These are phyloP conservation scores for Thymus mandschuricus DNA, from an alignment of 257 asterid species.

Conservation along the genomic window DNA sequence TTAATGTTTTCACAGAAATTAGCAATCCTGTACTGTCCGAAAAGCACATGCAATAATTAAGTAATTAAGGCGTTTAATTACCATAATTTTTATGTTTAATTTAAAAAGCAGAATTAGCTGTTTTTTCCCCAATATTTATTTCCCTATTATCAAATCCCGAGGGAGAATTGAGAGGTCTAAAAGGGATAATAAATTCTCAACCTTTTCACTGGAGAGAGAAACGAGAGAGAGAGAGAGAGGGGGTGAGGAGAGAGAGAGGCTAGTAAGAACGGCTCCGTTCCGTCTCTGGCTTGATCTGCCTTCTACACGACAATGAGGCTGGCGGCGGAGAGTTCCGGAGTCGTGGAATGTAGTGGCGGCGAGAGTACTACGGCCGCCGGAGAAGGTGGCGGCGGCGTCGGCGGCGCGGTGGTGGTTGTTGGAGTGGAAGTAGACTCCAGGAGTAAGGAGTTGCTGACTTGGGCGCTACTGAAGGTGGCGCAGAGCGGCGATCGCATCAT, in stretches of 20 bases:
- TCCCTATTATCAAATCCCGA: not conserved
- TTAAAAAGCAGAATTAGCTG: constrained; percentile 9
- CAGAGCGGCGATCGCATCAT: constrained; percentile 78
- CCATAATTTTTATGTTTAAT: not conserved
- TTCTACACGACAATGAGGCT: constrained; percentile 41
- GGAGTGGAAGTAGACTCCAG: constrained; percentile 75
- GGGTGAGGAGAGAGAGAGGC: constrained; percentile 22
- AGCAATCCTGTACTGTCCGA: not conserved
- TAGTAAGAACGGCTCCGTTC: constrained; percentile 27
- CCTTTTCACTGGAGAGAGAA: constrained; percentile 15
- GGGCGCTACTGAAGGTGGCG: constrained; percentile 89
- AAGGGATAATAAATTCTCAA: constrained; percentile 19
- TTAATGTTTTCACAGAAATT: not conserved
- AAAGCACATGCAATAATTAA: not conserved
- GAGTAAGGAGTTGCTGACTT: constrained; percentile 81
- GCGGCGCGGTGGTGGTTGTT: constrained; percentile 68
- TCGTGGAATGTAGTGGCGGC: constrained; percentile 37
- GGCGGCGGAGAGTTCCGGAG: constrained; percentile 31
- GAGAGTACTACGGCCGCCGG: constrained; percentile 25
- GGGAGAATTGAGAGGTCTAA: constrained; percentile 19
- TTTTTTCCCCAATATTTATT: constrained; percentile 3
- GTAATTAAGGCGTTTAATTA: constrained; percentile 31
- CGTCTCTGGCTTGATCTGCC: constrained; percentile 31
- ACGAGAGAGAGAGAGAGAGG: constrained; percentile 16
- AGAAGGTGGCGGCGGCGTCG: constrained; percentile 33